Base-by-base conservation (phyloP, 371 early-diverging fungal species). In the Apophysomyces trapeziformis region DNA sequence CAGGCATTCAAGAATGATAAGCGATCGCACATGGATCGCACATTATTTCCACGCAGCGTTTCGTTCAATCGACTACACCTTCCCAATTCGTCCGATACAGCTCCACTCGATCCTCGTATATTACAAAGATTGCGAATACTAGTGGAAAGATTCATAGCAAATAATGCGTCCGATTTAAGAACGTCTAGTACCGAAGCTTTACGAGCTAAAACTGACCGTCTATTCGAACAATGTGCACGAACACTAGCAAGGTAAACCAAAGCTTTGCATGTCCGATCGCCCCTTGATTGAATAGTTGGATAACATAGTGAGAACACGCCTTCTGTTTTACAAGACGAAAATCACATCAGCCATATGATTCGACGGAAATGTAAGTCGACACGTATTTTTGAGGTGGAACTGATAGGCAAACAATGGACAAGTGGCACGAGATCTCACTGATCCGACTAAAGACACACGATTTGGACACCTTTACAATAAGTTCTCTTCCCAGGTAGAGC, bases 391-490 rank as follows among this genome's bases (percentile, higher is more conserved):
- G 37, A 12, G 16, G 7, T 11, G 5, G 35, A 58, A n/a, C 14
- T 8, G 37, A 54, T 14, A 43, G 35, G 32, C 8, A 58, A 44
- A 13, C 41, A 41, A 41, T 5, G 8, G 41, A 41, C 37, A 63
- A 84, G 87, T 88, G 57, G 72, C 83, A 38, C 80, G 83, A 5
- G 80, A 82, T 11, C 76, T 85, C 7, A 73, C 69, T 36, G 69
- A 83, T 2, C 68, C 78, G 16, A 78, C 84, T 21, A 82, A 82
- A 58, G 91, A 91, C 3, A 72, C 88, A 38, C 79, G 81, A 21
- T 92, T 93, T 63, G 83, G 88, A 6, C 89, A 84, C 50, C 77
- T 93, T 5, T 89, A 83, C 66, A 81, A 79, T 56, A 84, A 86
- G 67, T 74, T 95, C 18, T 74, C 79, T 45, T 80, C 85, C 18